Percentiles rank a stretch among this genome's conserved stretches.
These are phyloP conservation scores for Geum urbanum DNA, from an alignment of 306 rosid genomes.

Conservation along the genomic window DNA sequence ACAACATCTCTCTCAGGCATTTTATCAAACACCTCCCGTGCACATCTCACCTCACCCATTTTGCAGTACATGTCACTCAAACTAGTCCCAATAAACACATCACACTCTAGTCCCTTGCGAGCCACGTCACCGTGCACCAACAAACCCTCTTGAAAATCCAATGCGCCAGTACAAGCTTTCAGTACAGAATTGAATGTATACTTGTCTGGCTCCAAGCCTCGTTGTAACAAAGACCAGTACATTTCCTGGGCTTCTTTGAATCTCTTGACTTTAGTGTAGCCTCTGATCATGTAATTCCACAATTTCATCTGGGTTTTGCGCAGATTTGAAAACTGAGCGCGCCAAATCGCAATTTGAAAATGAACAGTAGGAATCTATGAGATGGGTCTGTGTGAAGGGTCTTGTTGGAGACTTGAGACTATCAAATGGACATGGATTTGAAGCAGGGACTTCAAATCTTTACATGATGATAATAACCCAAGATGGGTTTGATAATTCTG, in stretches of 20 bases:
- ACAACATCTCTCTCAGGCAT: constrained; percentile 47
- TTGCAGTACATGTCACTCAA: constrained; percentile 57
- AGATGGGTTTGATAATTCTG: constrained; percentile 24
- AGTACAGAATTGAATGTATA: constrained; percentile 59
- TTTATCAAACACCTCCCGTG: constrained; percentile 50
- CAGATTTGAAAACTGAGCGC: constrained; percentile 30
- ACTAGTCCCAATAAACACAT: constrained; percentile 65
- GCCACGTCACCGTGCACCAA: constrained; percentile 39
- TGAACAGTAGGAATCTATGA: constrained; percentile 45
- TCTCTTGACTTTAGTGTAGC: constrained; percentile 32
- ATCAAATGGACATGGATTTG: constrained; percentile 52
- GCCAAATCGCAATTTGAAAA: constrained; percentile 21
- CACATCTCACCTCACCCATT: constrained; percentile 48
- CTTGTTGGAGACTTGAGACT: constrained; percentile 41
- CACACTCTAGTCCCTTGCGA: constrained; percentile 36
- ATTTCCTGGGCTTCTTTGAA: constrained; percentile 35
- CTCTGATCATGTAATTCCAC: constrained; percentile 58
- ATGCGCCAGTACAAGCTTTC: constrained; percentile 57
- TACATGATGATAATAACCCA: constrained; percentile 46
- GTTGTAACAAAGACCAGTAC: constrained; percentile 40
- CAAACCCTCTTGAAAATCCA: constrained; percentile 47
- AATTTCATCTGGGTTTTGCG: constrained; percentile 40
- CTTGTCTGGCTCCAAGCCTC: constrained; percentile 55
- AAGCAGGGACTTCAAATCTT: constrained; percentile 46
- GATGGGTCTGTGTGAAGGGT: constrained; percentile 31